A percentile compares a stretch with the other conserved stretches of the same genome.
phyloP scores from a whole-genome alignment of 2,329 filamentous ascomycete genomes.

The Aspergillus flavus region DNA sequence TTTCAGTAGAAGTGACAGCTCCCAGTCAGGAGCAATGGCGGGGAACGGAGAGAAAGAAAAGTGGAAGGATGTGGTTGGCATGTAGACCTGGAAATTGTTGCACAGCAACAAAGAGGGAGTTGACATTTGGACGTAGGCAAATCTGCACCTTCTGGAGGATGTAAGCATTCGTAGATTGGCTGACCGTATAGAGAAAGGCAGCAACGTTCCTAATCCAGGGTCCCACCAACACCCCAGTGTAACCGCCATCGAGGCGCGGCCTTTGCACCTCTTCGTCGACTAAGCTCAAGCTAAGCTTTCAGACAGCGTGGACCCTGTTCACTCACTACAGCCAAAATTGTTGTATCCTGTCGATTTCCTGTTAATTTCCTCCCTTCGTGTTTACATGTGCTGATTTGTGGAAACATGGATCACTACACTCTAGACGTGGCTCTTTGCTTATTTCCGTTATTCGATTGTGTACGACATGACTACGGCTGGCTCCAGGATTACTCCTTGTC shows the following conservation, averaged over 20 bases:
- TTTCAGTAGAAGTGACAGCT: too few species aligned
- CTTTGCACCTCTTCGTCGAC: background rate
- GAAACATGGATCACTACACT: background rate
- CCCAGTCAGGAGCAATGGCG: background rate
- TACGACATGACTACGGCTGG: background rate
- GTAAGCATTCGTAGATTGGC: background rate
- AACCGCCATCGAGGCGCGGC: background rate
- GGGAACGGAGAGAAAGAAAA: background rate
- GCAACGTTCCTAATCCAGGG: background rate
- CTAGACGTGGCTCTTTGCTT: background rate
- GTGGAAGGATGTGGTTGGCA: background rate
- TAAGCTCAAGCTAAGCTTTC: background rate
- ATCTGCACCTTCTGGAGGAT: background rate
- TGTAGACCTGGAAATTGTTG: background rate
- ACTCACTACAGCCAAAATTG: background rate
- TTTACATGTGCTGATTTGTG: background rate
- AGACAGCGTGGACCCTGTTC: background rate
- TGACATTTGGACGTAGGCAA: background rate
- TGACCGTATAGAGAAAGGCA: background rate
- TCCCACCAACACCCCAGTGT: background rate
- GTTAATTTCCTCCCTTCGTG: background rate
- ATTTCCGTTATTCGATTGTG: background rate
- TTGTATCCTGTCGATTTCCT: background rate
- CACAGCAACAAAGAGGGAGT: background rate
- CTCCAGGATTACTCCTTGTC: background rate